Conservation (phyloP, 495 filamentous ascomycete species). For the Annulohypoxylon stygium region DNA sequence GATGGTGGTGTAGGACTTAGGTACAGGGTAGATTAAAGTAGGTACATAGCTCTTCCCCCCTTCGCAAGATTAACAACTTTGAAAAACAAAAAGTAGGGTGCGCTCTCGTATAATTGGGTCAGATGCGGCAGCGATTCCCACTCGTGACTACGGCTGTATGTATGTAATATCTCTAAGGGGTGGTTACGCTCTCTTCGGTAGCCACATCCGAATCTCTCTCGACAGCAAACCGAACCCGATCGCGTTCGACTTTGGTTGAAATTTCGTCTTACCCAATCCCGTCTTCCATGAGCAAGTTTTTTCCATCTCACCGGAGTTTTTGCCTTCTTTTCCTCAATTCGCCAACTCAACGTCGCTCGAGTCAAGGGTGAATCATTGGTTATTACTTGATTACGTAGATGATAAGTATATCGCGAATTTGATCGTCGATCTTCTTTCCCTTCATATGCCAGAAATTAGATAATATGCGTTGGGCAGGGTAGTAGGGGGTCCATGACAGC, state of each 20-base stretch:
- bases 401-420: conserved; percentile 11
- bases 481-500: neutral
- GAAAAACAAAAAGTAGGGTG: neutral
- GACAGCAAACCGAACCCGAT: conserved; percentile 10
- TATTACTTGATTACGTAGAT: conserved; percentile 30
- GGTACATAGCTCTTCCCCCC: neutral
- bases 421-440: conserved; percentile 18
- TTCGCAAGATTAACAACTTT: neutral
- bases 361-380: conserved; percentile 10
- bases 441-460: conserved; percentile 11
- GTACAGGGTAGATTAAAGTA: conserved; percentile 3
- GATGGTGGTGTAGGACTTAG: neutral
- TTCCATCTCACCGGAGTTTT: conserved; percentile 6
- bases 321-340: neutral
- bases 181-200: conserved; percentile 33
- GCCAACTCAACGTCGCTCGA: neutral
- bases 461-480: conserved; percentile 5
- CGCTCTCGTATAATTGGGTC: neutral
- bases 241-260: neutral
- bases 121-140: conserved; percentile 21
- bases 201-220: conserved; percentile 31
- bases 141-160: conserved; percentile 7
- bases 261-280: conserved; percentile 7
- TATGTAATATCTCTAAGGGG: conserved; percentile 7
- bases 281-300: neutral